phyloP scores from a whole-genome alignment of 2,329 filamentous ascomycete species.

The Mycosphaerella arachidis region DNA sequence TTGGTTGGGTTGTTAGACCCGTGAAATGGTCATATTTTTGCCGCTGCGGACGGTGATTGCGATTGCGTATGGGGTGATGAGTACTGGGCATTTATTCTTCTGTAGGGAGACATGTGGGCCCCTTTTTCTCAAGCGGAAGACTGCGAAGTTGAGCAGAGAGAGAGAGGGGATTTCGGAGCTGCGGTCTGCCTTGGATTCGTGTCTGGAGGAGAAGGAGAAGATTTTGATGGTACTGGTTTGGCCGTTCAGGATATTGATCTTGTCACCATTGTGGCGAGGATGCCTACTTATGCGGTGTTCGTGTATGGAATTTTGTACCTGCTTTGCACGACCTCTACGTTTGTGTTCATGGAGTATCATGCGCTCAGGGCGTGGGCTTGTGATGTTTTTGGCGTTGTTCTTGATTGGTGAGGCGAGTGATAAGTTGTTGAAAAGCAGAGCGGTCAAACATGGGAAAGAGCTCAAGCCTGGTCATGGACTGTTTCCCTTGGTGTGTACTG shows the following conservation, averaged over 20 bases:
- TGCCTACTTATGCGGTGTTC: conserved; percentile 45
- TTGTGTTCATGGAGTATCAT: conserved; percentile 40
- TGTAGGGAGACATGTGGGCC: conserved; percentile 46
- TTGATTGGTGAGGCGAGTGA: conserved; percentile 23
- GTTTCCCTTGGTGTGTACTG: conserved; percentile 21
- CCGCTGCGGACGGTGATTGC: conserved; percentile 38
- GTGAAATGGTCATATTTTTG: conserved; percentile 51
- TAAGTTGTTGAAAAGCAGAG: conserved; percentile 17
- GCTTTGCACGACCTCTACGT: conserved; percentile 40
- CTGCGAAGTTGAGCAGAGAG: conserved; percentile 42
- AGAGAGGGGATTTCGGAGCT: conserved; percentile 44
- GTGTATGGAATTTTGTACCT: conserved; percentile 42
- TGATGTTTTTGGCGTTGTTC: conserved; percentile 33
- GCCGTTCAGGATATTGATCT: conserved; percentile 46
- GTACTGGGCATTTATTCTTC: conserved; percentile 36
- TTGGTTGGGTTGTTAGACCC: conserved; percentile 40
- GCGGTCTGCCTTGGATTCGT: conserved; percentile 36
- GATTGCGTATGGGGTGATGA: conserved; percentile 34
- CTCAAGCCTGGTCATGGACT: conserved; percentile 44
- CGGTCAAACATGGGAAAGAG: conserved; percentile 37
- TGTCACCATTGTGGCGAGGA: conserved; percentile 50
- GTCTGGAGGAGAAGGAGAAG: conserved; percentile 36
- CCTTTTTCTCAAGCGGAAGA: conserved; percentile 44
- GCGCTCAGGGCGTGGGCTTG: conserved; percentile 39
- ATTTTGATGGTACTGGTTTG: conserved; percentile 45